Evolutionary conservation across 2,329 filamentous ascomycete genomes (phyloP), one percentile per base, ranked within the genome.

Genomic region (Paecilomyces sp.): DNA sequence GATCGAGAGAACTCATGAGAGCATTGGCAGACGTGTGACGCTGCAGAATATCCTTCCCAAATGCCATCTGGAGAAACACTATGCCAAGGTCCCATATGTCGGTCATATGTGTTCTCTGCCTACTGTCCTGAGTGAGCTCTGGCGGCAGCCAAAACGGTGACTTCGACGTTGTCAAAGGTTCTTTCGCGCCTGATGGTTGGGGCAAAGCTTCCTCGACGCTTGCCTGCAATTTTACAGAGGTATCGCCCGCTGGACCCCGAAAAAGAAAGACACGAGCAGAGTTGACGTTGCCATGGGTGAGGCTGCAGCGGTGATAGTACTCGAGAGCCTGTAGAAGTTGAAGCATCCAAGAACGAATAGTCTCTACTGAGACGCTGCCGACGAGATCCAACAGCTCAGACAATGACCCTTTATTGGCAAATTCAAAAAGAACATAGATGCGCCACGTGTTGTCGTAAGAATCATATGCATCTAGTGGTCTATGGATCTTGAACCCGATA

Each of bases 1-100:
- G 79, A 8, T 84, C 82, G 34, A 92, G 76, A 0, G 86, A 85
- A 12, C 88, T 86, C 70, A 91, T 87, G 57, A 96, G 76, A 51
- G 86, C 85, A 59, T 83, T 85, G 1, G 93, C 92, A 0, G 91
- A 95, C 15, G 87, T 87, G 72, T 94, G 93, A 60, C 87, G 89
- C 61, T 88, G 82, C 18, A 89, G 80, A 6, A 91, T 84, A 64
- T 91, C 86, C 34, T 91, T 80, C 1, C 94, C 94, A 72, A 97
- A 93, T 3, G 94, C 84, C 91, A 97, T 97, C 72, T 99, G 93
- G 47, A 96, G 75, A 66, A 97, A 90, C 4, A 97, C 84, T 31
- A 97, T 85, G 3, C 94, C 94, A 67, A 99, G 86, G 65, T 97
- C 90, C 94, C 94, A 99, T 8, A 97, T 85, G 72, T 97, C 94